Evolutionary conservation across 441 rosid genomes (phyloP).

Genomic region (Sinapis alba): DNA sequence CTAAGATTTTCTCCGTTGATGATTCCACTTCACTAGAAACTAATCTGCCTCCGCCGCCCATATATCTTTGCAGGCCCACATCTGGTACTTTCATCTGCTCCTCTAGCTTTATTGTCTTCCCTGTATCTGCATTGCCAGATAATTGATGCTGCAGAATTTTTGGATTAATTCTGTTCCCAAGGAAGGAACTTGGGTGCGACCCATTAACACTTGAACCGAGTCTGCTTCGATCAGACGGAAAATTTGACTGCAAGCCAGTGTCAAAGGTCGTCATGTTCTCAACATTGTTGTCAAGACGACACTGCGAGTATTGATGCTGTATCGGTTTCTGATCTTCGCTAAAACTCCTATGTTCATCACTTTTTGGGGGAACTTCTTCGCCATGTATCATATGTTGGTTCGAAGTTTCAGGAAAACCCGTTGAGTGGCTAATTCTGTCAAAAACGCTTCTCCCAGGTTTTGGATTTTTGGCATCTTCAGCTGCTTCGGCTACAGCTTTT

Average conservation of each 20-base stretch:
- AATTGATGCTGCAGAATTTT: conserved; percentile 45
- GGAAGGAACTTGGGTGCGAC: conserved; percentile 42
- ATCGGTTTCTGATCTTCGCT: conserved; percentile 43
- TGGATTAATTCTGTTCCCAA: conserved; percentile 49
- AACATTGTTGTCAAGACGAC: conserved; percentile 44
- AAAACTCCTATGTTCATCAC: conserved; percentile 50
- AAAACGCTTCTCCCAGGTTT: conserved; percentile 80
- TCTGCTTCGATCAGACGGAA: conserved; percentile 47
- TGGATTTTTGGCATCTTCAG: conserved; percentile 70
- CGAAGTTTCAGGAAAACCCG: conserved; percentile 42
- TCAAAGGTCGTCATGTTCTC: conserved; percentile 48
- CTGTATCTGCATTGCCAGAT: conserved; percentile 50
- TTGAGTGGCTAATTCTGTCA: conserved; percentile 73
- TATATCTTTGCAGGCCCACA: conserved; percentile 47
- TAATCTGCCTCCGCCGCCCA: too few relatives aligned
- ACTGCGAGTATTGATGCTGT: conserved; percentile 35
- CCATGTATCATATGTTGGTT: conserved; percentile 39
- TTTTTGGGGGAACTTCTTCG: conserved; percentile 47
- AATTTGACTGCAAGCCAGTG: conserved; percentile 47
- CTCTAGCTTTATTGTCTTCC: conserved; percentile 49
- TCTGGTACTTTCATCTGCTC: conserved; percentile 49
- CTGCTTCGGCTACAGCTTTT: conserved; percentile 93
- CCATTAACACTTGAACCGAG: conserved; percentile 44
- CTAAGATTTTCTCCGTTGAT: conserved; percentile 46
- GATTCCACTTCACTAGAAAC: conserved; percentile 43